Evolutionary conservation across 2,329 filamentous ascomycete species (phyloP).

Genomic region (Fusarium keratoplasticum): DNA sequence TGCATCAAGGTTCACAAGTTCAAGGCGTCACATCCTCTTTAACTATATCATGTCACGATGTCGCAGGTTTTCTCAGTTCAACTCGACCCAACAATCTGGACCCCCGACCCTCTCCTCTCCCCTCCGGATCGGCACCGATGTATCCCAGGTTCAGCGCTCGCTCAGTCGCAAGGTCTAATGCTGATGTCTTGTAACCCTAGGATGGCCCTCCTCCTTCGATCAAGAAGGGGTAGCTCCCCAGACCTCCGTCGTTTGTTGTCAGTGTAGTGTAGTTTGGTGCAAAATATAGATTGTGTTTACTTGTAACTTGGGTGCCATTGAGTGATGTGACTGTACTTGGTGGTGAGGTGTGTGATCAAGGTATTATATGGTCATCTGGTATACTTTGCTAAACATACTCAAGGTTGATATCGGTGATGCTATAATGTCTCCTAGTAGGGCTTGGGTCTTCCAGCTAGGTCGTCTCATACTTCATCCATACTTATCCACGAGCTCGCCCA

Average conservation of each 20-base stretch:
- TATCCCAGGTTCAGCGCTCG: slow-evolving; percentile 44
- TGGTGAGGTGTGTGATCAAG: not conserved
- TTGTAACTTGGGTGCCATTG: not conserved
- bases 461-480: not conserved
- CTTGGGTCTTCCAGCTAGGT: not conserved
- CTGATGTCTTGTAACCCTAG: slow-evolving; percentile 48
- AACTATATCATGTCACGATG: slow-evolving; percentile 39
- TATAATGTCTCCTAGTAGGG: not conserved
- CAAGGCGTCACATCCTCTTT: slow-evolving; percentile 33
- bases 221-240: slow-evolving; percentile 35
- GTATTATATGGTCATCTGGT: not conserved
- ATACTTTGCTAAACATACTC: not conserved
- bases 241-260: slow-evolving; percentile 26
- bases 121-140: slow-evolving; percentile 29
- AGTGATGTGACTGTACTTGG: slow-evolving; percentile 8
- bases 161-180: slow-evolving; percentile 42
- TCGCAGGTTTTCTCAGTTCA: slow-evolving; percentile 39
- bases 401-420: not conserved
- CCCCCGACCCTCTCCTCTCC: slow-evolving; percentile 16
- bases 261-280: slow-evolving; percentile 32
- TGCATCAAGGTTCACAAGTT: slow-evolving; percentile 35
- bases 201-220: slow-evolving; percentile 39
- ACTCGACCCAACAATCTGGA: slow-evolving; percentile 21
- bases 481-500: not conserved
- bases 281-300: slow-evolving; percentile 35